Evolutionary conservation across 768 basidiomycete species (phyloP).

Genomic region (Trametes cubensis): DNA sequence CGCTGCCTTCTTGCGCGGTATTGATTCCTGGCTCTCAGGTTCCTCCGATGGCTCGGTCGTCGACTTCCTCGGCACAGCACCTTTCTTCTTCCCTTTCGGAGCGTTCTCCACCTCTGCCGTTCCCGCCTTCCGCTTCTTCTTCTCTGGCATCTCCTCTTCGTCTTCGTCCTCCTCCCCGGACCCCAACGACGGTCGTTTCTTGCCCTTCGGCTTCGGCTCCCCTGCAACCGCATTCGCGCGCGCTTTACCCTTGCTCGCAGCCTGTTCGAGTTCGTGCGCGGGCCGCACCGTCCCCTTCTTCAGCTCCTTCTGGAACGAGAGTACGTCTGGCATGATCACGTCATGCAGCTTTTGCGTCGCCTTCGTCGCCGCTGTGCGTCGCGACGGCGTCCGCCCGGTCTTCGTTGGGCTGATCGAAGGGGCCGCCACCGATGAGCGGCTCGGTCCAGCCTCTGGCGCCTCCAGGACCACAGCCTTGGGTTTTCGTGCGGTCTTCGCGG

Average conservation of each 20-base stretch:
- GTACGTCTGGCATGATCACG: conserved; percentile 76
- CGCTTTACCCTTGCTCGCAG: conserved; percentile 27
- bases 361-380: conserved; percentile 57
- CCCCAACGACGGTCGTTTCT: conserved; percentile 32
- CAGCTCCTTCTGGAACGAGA: conserved; percentile 70
- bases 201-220: conserved; percentile 22
- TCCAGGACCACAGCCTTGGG: background rate
- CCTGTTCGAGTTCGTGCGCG: conserved; percentile 27
- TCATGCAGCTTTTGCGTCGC: conserved; percentile 49
- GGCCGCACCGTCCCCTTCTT: conserved; percentile 39
- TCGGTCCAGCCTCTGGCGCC: conserved; percentile 27
- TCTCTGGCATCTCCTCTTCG: conserved; percentile 28
- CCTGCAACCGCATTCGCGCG: conserved; percentile 2
- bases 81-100: conserved; percentile 18
- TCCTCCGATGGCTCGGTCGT: conserved; percentile 8
- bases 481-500: background rate
- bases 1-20: background rate
- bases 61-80: conserved; percentile 5
- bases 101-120: conserved; percentile 25
- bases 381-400: conserved; percentile 28
- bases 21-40: conserved; percentile 14
- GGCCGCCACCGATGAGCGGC: conserved; percentile 1
- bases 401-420: conserved; percentile 20
- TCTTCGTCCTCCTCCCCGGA: conserved; percentile 28
- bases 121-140: conserved; percentile 27